Evolutionary conservation across 768 basidiomycete genomes (phyloP).

Genomic region (Pleurotus cornucopiae): DNA sequence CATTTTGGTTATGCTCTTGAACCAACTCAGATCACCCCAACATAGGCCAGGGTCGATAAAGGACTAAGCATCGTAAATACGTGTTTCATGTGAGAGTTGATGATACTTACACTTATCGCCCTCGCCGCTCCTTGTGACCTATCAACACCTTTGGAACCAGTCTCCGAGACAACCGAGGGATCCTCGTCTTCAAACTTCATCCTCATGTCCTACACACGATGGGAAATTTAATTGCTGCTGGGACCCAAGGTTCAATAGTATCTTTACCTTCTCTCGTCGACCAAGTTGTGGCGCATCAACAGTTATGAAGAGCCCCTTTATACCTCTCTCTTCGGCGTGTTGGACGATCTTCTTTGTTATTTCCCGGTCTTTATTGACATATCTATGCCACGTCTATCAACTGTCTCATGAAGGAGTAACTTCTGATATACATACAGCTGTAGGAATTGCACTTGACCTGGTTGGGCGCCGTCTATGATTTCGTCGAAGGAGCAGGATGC

Average conservation of each 20-base stretch:
- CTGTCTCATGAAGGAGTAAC: not conserved
- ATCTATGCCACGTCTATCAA: constrained; percentile 34
- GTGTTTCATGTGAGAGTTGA: not conserved
- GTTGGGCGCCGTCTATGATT: constrained; percentile 79
- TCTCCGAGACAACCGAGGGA: constrained; percentile 39
- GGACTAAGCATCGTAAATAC: constrained; percentile 39
- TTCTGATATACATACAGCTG: constrained; percentile 56
- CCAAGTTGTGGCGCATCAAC: constrained; percentile 98
- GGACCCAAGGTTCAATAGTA: too few species aligned
- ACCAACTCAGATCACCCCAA: constrained; percentile 85
- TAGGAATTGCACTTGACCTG: constrained; percentile 79
- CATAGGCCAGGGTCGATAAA: constrained; percentile 92
- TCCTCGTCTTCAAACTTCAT: constrained; percentile 88
- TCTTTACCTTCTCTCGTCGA: constrained; percentile 71
- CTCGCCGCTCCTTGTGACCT: constrained; percentile 89
- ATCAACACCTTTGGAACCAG: constrained; percentile 57
- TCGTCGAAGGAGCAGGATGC: constrained; percentile 97
- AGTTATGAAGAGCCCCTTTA: constrained; percentile 94
- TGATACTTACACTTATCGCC: constrained; percentile 74
- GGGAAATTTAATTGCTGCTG: not conserved
- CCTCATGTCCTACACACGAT: constrained; percentile 71
- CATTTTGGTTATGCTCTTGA: constrained; percentile 81
- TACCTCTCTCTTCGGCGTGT: constrained; percentile 85
- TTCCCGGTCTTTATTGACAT: constrained; percentile 87
- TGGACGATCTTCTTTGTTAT: constrained; percentile 85